Conservation (phyloP, 176 grass and related monocot genomes). For the Aegilops tauschii region DNA sequence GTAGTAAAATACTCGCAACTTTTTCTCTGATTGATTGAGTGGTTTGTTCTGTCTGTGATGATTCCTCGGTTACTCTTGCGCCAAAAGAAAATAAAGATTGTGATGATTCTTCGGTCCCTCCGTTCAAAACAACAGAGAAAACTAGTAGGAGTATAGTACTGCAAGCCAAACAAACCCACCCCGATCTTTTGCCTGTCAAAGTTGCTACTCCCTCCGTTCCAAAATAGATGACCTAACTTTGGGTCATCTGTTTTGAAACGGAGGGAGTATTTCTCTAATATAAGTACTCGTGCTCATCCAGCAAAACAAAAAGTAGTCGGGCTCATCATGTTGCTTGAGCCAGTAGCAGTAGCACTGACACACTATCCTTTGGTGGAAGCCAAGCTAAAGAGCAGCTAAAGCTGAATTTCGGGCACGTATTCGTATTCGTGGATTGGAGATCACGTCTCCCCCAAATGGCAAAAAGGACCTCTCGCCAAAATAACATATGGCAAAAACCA, state of each 20-base stretch:
- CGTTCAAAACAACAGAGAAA: background rate
- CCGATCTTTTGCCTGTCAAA: background rate
- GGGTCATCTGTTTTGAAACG: no score
- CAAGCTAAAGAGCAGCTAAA: slow-evolving; percentile 9
- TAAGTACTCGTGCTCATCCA: no score
- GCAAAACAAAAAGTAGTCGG: no score
- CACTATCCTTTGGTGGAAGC: background rate
- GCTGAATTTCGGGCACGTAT: background rate
- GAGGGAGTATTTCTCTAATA: no score
- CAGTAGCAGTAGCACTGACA: background rate
- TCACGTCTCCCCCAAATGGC: slow-evolving; percentile 5
- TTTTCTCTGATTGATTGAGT: background rate
- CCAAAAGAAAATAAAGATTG: background rate
- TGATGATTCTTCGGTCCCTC: background rate
- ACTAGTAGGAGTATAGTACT: background rate
- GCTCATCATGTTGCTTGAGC: background rate
- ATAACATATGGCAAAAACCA: background rate
- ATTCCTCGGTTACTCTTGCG: background rate
- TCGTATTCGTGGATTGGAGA: slow-evolving; percentile 18
- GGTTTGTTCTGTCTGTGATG: background rate
- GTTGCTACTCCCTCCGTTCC: background rate
- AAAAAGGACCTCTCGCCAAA: background rate
- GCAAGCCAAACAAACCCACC: background rate
- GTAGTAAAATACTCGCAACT: no score
- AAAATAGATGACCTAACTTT: no score